Percentiles rank a stretch among this genome's conserved stretches.
Conservation (phyloP, 495 filamentous ascomycete species). For the Bacidia rubella region DNA sequence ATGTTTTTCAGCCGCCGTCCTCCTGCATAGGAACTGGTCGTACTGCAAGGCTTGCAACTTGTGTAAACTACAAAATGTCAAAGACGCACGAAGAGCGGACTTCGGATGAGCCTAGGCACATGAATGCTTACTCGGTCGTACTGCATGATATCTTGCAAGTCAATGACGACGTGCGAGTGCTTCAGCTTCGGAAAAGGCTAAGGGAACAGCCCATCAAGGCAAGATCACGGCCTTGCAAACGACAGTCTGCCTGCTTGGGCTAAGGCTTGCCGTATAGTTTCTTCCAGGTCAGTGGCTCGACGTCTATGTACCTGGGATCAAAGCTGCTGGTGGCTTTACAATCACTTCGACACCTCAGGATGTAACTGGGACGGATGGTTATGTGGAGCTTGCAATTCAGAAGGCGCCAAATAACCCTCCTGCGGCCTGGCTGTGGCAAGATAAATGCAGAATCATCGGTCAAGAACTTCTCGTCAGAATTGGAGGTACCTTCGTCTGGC, state of each 20-base stretch:
- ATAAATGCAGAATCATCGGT: constrained; percentile 38
- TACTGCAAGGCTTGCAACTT: not conserved
- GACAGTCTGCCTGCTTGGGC: constrained; percentile 4
- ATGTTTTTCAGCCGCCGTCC: not conserved
- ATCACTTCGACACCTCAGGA: constrained; percentile 18
- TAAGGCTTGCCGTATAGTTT: constrained; percentile 36
- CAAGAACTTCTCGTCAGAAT: constrained; percentile 50
- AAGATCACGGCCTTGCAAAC: constrained; percentile 1
- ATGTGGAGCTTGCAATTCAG: constrained; percentile 65
- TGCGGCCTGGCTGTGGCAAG: constrained; percentile 64
- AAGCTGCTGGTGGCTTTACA: constrained; percentile 18
- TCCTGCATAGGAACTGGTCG: not conserved
- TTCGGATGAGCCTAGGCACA: constrained; percentile 53
- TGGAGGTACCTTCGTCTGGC: constrained; percentile 71
- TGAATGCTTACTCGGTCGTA: constrained; percentile 36
- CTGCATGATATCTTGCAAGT: constrained; percentile 35
- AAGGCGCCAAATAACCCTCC: constrained; percentile 50
- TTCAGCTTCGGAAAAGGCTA: constrained; percentile 30
- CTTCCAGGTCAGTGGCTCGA: constrained; percentile 88
- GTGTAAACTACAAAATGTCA: not conserved
- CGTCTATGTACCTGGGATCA: constrained; percentile 26
- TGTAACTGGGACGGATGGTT: constrained; percentile 19
- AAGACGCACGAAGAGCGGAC: constrained; percentile 48
- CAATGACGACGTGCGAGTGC: constrained; percentile 35
- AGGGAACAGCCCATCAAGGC: constrained; percentile 9